Conservation (phyloP, 768 basidiomycete genomes). For the Mycena albidolilacea region DNA sequence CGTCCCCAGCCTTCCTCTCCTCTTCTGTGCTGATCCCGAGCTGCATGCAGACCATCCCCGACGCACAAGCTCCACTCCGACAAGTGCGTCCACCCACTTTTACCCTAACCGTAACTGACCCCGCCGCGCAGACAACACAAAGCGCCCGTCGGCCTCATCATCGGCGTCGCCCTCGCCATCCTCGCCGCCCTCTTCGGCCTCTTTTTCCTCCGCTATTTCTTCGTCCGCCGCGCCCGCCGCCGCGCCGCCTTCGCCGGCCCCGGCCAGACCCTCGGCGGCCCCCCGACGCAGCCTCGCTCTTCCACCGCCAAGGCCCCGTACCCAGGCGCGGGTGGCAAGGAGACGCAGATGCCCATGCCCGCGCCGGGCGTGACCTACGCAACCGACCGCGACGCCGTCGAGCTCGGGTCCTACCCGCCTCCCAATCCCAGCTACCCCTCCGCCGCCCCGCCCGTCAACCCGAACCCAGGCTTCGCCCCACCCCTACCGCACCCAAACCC, state of each 20-base stretch:
- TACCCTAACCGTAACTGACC: too few relatives aligned
- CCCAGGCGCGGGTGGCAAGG: too few relatives aligned
- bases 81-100: neutral
- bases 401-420: neutral
- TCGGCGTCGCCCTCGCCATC: conserved; percentile 1
- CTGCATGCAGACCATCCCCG: too few relatives aligned
- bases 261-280: neutral
- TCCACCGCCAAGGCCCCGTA: too few relatives aligned
- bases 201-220: neutral
- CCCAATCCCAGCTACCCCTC: too few relatives aligned
- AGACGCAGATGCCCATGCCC: neutral
- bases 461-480: too few relatives aligned
- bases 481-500: neutral
- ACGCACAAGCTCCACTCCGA: too few relatives aligned
- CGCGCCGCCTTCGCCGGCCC: neutral
- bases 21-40: too few relatives aligned
- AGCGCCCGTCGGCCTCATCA: neutral
- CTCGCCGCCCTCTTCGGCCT: neutral
- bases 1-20: too few relatives aligned
- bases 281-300: neutral
- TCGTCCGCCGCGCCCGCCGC: neutral
- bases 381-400: neutral
- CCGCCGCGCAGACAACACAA: neutral
- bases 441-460: too few relatives aligned
- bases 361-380: too few relatives aligned